Evolutionary conservation across 306 rosid genomes (phyloP).

Genomic region (Abrus pulchellus): DNA sequence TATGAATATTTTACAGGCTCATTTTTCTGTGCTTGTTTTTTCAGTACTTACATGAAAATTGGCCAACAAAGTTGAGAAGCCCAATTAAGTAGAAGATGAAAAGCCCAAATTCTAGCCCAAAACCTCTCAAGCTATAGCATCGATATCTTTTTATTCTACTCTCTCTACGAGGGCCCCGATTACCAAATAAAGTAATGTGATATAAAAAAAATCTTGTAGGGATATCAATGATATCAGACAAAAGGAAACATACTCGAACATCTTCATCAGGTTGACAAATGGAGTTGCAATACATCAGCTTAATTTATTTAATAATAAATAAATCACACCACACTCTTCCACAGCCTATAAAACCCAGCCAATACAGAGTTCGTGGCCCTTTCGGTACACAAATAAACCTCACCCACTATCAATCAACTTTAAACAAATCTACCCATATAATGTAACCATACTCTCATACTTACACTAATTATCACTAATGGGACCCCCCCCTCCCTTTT

Average conservation of each 20-base stretch:
- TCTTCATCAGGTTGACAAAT: constrained; percentile 47
- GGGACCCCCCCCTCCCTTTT: constrained; percentile 44
- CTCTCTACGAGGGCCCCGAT: neutral
- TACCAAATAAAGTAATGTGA: neutral
- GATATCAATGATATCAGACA: neutral
- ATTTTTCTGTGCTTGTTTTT: neutral
- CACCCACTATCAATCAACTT: constrained; percentile 43
- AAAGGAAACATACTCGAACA: constrained; percentile 13
- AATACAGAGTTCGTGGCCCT: constrained; percentile 52
- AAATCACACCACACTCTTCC: constrained; percentile 56
- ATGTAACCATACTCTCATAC: neutral
- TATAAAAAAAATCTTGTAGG: neutral
- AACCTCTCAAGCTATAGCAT: neutral
- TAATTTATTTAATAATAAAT: constrained; percentile 32
- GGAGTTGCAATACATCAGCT: constrained; percentile 47
- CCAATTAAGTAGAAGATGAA: neutral
- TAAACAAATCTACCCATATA: constrained; percentile 30
- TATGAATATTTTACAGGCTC: too few relatives aligned
- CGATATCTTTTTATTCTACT: neutral
- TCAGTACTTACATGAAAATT: neutral
- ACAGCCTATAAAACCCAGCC: constrained; percentile 57
- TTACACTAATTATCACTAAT: constrained; percentile 17
- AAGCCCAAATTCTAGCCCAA: neutral
- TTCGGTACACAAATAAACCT: constrained; percentile 23
- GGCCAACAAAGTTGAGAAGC: neutral